Evolutionary conservation across 202 grass and related monocot species (phyloP).

Genomic region (Saccharum hybrid): DNA sequence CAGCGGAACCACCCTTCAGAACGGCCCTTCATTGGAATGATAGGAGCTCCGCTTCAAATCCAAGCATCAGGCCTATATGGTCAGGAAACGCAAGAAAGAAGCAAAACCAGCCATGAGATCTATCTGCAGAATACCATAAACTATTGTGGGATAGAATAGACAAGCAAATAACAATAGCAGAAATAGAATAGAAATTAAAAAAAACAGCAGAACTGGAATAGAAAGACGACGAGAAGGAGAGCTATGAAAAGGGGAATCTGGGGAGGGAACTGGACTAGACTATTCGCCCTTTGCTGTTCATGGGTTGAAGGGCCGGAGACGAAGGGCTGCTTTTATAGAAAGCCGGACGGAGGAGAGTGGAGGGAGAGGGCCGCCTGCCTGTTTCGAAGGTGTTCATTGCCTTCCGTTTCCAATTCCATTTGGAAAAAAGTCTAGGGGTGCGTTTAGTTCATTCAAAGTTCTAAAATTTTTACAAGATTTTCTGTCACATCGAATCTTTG

Average conservation of each 20-base stretch:
- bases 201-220: background rate
- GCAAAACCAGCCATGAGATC: constrained; percentile 13
- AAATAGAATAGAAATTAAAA: background rate
- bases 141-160: background rate
- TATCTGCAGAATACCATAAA: background rate
- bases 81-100: background rate
- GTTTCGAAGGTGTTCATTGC: constrained; percentile 19
- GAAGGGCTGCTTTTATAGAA: constrained; percentile 41
- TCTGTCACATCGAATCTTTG: too few relatives aligned
- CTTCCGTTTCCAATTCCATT: background rate
- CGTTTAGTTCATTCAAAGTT: too few relatives aligned
- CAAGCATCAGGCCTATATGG: background rate
- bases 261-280: background rate
- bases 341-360: background rate
- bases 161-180: background rate
- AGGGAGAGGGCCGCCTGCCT: background rate
- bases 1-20: constrained; percentile 54
- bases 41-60: constrained; percentile 70
- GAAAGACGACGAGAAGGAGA: background rate
- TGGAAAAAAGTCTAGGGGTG: too few relatives aligned
- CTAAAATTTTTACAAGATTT: too few relatives aligned
- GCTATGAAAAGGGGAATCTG: background rate
- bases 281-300: constrained; percentile 26
- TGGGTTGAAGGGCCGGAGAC: background rate
- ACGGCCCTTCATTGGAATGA: constrained; percentile 75